phyloP scores from a whole-genome alignment of 108 stramenopile genomes.

The Pseudonitzschia delicatissima region DNA sequence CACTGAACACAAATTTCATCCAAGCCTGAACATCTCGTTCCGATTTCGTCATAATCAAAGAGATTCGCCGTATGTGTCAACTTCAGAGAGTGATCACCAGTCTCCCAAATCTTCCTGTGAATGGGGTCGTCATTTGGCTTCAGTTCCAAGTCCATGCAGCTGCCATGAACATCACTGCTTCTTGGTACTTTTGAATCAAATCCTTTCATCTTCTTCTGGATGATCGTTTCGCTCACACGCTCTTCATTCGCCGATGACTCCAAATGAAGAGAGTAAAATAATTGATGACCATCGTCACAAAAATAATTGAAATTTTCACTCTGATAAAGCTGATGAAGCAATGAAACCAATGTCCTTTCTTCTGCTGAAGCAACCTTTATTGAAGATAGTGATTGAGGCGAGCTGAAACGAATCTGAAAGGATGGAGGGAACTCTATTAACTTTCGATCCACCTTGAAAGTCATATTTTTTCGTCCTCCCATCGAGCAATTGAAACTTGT shows the following conservation, averaged over 20 bases:
- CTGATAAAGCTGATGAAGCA: neutral
- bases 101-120: neutral
- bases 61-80: neutral
- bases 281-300: slow-evolving; percentile 6
- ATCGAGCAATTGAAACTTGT: slow-evolving; percentile 11
- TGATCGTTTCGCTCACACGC: neutral
- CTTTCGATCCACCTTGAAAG: slow-evolving; percentile 8
- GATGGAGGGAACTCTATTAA: slow-evolving; percentile 19
- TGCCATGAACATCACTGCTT: neutral
- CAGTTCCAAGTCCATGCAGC: neutral
- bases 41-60: neutral
- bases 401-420: slow-evolving; percentile 21
- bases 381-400: neutral
- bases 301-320: slow-evolving; percentile 10
- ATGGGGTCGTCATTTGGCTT: neutral
- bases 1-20: slow-evolving; percentile 40
- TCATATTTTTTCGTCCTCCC: neutral
- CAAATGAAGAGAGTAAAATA: neutral
- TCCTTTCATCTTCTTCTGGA: neutral
- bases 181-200: neutral
- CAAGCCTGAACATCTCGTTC: slow-evolving; percentile 30
- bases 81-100: neutral
- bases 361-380: neutral
- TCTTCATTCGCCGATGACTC: neutral
- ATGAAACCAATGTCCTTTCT: slow-evolving; percentile 10